A percentile compares a stretch with the other conserved stretches of the same genome.
phyloP scores from a whole-genome alignment of 257 asterid species.

The Nicotiana tabacum region DNA sequence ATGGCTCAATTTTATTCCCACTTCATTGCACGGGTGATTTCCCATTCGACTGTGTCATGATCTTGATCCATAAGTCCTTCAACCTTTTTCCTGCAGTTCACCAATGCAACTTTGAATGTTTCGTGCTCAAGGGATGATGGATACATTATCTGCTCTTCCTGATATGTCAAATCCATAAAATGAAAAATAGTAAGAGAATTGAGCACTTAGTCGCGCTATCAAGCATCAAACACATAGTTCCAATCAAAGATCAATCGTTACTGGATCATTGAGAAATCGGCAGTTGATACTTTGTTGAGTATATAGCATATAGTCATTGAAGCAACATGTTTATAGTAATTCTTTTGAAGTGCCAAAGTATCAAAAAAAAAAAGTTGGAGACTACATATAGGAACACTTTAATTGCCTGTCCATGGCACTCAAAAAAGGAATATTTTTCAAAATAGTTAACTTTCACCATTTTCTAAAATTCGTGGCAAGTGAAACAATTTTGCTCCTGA shows the following conservation, averaged over 20 bases:
- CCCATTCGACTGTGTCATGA: slow-evolving; percentile 47
- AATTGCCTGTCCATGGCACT: background rate
- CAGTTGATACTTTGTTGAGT: background rate
- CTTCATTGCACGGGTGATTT: slow-evolving; percentile 73
- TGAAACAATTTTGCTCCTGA: background rate
- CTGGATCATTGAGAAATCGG: background rate
- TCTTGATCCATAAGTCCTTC: slow-evolving; percentile 15
- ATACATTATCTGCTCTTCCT: slow-evolving; percentile 93
- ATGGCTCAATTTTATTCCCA: slow-evolving; percentile 4
- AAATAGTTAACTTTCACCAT: background rate
- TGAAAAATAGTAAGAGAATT: background rate
- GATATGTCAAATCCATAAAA: slow-evolving; percentile 9
- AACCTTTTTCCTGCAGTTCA: slow-evolving; percentile 40
- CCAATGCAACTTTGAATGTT: slow-evolving; percentile 56
- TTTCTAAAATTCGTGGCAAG: background rate
- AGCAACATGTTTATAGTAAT: background rate
- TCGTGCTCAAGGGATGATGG: slow-evolving; percentile 73
- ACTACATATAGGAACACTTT: background rate
- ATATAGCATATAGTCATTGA: background rate
- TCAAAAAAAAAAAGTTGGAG: background rate
- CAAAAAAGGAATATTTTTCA: background rate
- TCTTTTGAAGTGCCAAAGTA: background rate
- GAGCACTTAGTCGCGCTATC: background rate
- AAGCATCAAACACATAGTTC: background rate
- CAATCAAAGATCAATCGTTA: background rate